Conservation (phyloP, 306 rosid species). For the Vicia sativa region DNA sequence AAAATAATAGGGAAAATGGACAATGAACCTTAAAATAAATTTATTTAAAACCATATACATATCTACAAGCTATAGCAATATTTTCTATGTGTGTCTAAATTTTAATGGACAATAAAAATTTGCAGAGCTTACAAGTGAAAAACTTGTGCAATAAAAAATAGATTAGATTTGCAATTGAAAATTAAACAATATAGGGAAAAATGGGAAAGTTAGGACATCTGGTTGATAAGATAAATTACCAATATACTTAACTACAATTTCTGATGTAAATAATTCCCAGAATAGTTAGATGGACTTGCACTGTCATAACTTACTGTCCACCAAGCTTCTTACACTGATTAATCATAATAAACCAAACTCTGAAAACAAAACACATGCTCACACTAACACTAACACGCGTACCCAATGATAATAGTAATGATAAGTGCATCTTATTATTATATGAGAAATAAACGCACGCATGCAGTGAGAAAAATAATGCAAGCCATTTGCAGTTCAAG, state of each 20-base stretch:
- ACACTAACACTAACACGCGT: not conserved
- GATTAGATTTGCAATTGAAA: conserved; percentile 3
- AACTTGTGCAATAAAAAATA: not conserved
- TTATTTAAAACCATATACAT: not conserved
- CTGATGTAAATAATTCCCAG: not conserved
- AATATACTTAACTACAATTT: conserved; percentile 7
- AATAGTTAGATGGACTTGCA: conserved; percentile 24
- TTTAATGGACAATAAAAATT: conserved; percentile 20
- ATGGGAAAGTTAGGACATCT: not conserved
- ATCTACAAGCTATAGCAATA: not conserved
- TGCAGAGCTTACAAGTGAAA: conserved; percentile 11
- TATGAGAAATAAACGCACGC: not conserved
- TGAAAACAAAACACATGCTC: not conserved
- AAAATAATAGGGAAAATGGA: not conserved
- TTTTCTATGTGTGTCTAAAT: not conserved
- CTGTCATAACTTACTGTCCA: conserved; percentile 1
- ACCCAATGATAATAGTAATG: not conserved
- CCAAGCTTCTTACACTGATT: not conserved
- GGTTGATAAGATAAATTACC: not conserved
- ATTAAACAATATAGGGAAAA: not conserved
- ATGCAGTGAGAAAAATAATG: conserved; percentile 5
- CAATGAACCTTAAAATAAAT: not conserved
- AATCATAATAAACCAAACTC: conserved; percentile 1
- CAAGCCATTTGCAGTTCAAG: conserved; percentile 7
- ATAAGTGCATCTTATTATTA: not conserved